Evolutionary conservation across 768 basidiomycete species (phyloP).

Genomic region (Phylloporus arenicola): DNA sequence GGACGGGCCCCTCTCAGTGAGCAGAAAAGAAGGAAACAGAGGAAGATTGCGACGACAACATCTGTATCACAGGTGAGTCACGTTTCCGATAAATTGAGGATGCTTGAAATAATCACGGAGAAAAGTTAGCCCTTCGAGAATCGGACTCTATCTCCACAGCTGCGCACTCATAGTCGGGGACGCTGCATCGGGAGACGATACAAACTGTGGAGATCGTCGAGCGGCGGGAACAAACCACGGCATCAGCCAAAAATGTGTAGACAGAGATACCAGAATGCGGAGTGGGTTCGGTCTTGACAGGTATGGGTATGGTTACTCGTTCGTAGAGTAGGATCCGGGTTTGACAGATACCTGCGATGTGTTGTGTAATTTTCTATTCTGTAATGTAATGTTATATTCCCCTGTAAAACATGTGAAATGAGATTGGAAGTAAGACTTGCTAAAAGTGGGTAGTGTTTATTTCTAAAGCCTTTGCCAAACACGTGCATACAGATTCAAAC

Average conservation of each 20-base stretch:
- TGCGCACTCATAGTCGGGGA: background rate
- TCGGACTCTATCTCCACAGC: background rate
- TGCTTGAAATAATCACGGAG: background rate
- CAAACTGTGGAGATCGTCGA: background rate
- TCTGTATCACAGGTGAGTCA: conserved; percentile 10
- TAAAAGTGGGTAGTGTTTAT: too few species aligned
- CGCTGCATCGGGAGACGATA: background rate
- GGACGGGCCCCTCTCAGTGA: conserved; percentile 21
- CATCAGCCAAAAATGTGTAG: too few species aligned
- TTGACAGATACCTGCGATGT: too few species aligned
- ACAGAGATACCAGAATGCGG: too few species aligned
- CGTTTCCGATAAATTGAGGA: background rate
- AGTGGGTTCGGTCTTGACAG: too few species aligned
- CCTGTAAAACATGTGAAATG: too few species aligned
- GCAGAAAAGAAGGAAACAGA: conserved; percentile 19
- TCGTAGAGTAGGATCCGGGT: too few species aligned
- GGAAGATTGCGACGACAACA: conserved; percentile 4
- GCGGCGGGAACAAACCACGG: too few species aligned
- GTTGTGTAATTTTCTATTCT: too few species aligned
- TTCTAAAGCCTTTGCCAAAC: conserved; percentile 23
- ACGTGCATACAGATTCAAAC: conserved; percentile 19
- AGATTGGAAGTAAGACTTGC: too few species aligned
- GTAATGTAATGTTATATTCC: too few species aligned
- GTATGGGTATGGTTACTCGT: too few species aligned
- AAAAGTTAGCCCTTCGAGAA: background rate